phyloP scores from a whole-genome alignment of 768 basidiomycete species.

The Collybiopsis luxurians region DNA sequence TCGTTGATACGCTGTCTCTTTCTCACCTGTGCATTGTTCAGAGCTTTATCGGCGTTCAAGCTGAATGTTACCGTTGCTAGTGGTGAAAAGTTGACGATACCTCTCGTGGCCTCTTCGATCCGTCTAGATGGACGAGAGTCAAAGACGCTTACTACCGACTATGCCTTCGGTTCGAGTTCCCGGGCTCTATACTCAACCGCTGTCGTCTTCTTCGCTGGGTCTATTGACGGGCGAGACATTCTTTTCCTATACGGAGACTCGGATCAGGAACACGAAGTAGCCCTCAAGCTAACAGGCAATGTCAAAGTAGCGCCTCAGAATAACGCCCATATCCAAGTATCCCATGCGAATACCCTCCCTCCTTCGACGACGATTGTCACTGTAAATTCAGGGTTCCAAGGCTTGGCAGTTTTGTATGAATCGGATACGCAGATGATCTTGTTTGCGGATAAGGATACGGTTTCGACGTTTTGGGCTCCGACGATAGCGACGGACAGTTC shows the following conservation, averaged over 20 bases:
- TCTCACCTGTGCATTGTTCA: constrained; percentile 16
- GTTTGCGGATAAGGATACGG: constrained; percentile 63
- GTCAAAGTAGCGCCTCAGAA: constrained; percentile 30
- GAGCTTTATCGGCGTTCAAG: constrained; percentile 52
- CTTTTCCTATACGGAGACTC: constrained; percentile 61
- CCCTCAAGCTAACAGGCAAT: constrained; percentile 46
- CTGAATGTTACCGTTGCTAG: constrained; percentile 54
- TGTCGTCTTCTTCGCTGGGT: constrained; percentile 64
- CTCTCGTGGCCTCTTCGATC: constrained; percentile 49
- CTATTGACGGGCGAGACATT: constrained; percentile 59
- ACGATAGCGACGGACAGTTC: constrained; percentile 40
- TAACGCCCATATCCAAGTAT: constrained; percentile 26
- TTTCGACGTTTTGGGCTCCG: constrained; percentile 77
- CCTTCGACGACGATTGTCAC: constrained; percentile 38
- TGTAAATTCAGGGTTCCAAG: constrained; percentile 54
- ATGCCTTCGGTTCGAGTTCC: constrained; percentile 60
- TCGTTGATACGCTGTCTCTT: not conserved
- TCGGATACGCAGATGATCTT: constrained; percentile 65
- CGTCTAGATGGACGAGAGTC: constrained; percentile 69
- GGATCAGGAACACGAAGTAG: constrained; percentile 52
- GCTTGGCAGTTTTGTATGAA: constrained; percentile 64
- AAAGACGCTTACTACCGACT: constrained; percentile 71
- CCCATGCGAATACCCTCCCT: constrained; percentile 17
- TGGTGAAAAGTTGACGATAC: constrained; percentile 52
- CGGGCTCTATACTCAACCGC: constrained; percentile 70